Evolutionary conservation across 1,284 basidiomycete genomes (phyloP).

Genomic region (Chondrostereum purpureum): DNA sequence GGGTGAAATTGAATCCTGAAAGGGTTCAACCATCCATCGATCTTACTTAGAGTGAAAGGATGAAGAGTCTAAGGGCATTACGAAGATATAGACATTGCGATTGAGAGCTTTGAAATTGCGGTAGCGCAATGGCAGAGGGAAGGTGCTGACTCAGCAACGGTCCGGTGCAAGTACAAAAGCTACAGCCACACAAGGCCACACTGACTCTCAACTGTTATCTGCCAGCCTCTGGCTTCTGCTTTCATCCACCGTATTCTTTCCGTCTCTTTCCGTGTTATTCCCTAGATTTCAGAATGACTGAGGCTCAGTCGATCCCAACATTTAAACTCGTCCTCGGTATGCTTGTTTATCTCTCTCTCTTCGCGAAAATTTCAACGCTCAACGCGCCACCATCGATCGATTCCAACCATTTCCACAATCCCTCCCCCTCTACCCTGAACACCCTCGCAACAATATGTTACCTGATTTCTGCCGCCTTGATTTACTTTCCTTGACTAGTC

Average conservation of each 20-base stretch:
- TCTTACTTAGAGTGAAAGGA: no score
- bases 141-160: not conserved
- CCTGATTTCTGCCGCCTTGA: conserved; percentile 23
- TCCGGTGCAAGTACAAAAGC: no score
- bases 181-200: not conserved
- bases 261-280: conserved; percentile 11
- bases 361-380: conserved; percentile 23
- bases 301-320: conserved; percentile 59
- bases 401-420: conserved; percentile 16
- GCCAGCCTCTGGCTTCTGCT: no score
- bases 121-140: no score
- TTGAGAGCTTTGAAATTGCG: no score
- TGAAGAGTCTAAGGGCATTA: no score
- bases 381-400: conserved; percentile 20
- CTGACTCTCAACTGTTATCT: conserved; percentile 6
- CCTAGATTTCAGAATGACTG: conserved; percentile 36
- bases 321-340: conserved; percentile 98
- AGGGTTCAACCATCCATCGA: no score
- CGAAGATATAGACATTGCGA: no score
- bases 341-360: conserved; percentile 23
- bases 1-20: no score
- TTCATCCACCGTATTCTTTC: conserved; percentile 12
- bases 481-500: conserved; percentile 42
- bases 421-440: conserved; percentile 12
- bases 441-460: conserved; percentile 15